Base-by-base conservation (phyloP, 1,139 yeast species). In the Candida smagusa region DNA sequence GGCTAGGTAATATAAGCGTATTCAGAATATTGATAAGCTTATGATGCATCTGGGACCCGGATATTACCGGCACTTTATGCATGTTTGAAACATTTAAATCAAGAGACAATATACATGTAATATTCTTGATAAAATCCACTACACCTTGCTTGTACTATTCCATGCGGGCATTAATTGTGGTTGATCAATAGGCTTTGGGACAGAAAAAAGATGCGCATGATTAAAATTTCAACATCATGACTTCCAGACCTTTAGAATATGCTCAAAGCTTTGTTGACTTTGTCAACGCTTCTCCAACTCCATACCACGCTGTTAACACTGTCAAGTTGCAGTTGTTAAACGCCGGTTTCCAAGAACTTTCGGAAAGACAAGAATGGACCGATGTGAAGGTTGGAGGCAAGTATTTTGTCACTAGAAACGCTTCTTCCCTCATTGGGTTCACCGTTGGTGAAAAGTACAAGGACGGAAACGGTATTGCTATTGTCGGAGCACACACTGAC, bases 401-500 rank as follows among this genome's bases (percentile, higher is more conserved):
- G 53, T 90, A 88, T 60, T 85, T 69, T 53, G 88, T 86, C 39
- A 84, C 95, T 13, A 76, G 97, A 62, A 92, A 92, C 56, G 87
- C 82, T 22, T 85, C 96, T 3, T 85, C 97, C 1, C 68, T 92
- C 30, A 79, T 90, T 46, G 97, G 96, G 2, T 92, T 92, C 61
- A 79, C 83, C 2, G 79, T 86, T 24, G 96, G 96, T 35, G 74
- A 73, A 9, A 58, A 79, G 40, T 87, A 86, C 78, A 53, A 61
- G 37, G 82, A 87, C n/a, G 95, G 95, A 11, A 81, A 84, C 49
- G 94, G 95, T 12, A 74, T 90, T 43, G 80, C 96, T 6, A 82
- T 92, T 41, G 82, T 89, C 30, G 98, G 97, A 22, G 95, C 96
- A 4, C 97, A 89, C 56, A 88, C 96, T 0, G 98, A 92, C 58